Conservation (phyloP, 495 filamentous ascomycete species). For the Clohesyomyces aquaticus region DNA sequence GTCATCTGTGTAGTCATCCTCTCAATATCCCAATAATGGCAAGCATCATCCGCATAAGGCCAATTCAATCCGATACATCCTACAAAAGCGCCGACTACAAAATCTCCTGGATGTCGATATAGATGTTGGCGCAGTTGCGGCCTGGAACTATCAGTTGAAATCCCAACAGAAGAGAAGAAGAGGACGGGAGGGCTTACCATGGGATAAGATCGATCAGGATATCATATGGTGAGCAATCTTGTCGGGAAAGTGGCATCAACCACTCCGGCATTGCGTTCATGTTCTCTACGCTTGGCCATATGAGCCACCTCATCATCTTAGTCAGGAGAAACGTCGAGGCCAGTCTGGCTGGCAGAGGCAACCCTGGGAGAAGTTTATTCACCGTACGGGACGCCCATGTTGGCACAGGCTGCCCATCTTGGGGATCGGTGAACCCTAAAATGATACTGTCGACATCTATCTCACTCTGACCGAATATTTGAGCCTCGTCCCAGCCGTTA, state of each 20-base stretch:
- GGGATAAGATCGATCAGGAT: conserved; percentile 35
- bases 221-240: conserved; percentile 31
- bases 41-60: conserved; percentile 33
- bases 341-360: conserved; percentile 26
- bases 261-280: conserved; percentile 39
- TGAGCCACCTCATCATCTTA: conserved; percentile 39
- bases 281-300: conserved; percentile 38
- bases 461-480: conserved; percentile 33
- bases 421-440: conserved; percentile 28
- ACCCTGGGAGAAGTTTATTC: conserved; percentile 20
- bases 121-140: conserved; percentile 33
- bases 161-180: conserved; percentile 3
- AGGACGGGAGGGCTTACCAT: conserved; percentile 19
- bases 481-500: conserved; percentile 32
- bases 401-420: conserved; percentile 29
- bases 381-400: conserved; percentile 32
- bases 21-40: conserved; percentile 38
- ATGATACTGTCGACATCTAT: conserved; percentile 36
- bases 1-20: conserved; percentile 30
- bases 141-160: conserved; percentile 15
- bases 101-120: conserved; percentile 32
- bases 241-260: conserved; percentile 32
- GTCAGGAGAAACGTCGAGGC: conserved; percentile 34
- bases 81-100: conserved; percentile 26
- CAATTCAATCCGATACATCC: conserved; percentile 24